A percentile compares a stretch with the other conserved stretches of the same genome.
Conservation (phyloP, 2,329 filamentous ascomycete species). For the Sarocladium kiliense region DNA sequence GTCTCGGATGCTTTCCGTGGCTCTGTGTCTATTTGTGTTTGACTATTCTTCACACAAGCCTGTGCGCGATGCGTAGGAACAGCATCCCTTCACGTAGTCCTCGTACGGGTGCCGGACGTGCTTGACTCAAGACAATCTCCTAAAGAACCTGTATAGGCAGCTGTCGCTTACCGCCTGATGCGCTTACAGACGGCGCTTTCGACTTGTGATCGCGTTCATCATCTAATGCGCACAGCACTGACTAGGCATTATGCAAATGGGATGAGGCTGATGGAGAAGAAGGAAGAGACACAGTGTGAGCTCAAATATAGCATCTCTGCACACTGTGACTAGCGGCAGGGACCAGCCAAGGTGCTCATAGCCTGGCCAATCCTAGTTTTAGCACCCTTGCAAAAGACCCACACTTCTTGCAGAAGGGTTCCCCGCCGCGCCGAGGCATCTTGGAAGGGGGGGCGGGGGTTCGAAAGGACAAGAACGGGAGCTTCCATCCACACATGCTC, state of each 20-base stretch:
- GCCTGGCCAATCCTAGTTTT: neutral
- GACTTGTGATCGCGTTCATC: neutral
- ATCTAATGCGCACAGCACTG: neutral
- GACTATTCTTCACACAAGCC: neutral
- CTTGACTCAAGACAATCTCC: too few relatives aligned
- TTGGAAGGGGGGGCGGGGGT: neutral
- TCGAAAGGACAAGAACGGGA: neutral
- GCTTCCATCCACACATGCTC: neutral
- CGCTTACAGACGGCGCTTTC: neutral
- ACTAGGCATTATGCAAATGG: neutral
- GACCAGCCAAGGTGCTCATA: neutral
- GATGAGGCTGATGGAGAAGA: constrained; percentile 1
- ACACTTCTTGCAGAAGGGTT: constrained; percentile 6
- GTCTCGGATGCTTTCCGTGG: constrained; percentile 7
- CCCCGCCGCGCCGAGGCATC: constrained; percentile 8
- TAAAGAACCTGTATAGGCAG: too few relatives aligned
- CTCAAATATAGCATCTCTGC: neutral
- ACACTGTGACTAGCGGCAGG: neutral
- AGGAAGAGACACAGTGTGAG: neutral
- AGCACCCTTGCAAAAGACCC: neutral
- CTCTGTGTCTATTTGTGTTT: neutral
- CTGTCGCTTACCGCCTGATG: too few relatives aligned
- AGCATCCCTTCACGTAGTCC: too few relatives aligned
- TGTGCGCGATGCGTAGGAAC: too few relatives aligned
- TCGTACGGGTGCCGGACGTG: too few relatives aligned